A percentile compares a stretch with the other conserved stretches of the same genome.
Evolutionary conservation across 257 asterid species (phyloP).

Genomic region (Jacaranda copaia): DNA sequence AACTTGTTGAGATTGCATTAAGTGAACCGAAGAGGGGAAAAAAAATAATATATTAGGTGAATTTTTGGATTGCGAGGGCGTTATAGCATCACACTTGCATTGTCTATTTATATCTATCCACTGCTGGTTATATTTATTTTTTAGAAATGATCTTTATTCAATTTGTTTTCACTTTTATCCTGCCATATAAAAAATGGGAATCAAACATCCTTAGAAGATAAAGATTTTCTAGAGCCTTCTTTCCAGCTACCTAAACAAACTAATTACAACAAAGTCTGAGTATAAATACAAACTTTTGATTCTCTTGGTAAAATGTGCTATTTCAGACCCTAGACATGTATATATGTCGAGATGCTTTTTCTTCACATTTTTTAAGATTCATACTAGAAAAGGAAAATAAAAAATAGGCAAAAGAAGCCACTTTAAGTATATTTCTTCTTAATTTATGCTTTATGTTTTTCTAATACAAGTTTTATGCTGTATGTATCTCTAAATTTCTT

Average conservation of each 20-base stretch:
- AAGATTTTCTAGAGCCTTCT: slow-evolving; percentile 55
- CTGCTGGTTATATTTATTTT: neutral
- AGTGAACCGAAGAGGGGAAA: slow-evolving; percentile 77
- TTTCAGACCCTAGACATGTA: neutral
- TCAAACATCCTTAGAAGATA: slow-evolving; percentile 68
- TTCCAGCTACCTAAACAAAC: slow-evolving; percentile 63
- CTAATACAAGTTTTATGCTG: neutral
- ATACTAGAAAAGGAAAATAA: neutral
- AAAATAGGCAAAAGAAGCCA: neutral
- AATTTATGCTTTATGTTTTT: neutral
- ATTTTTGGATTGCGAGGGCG: no score
- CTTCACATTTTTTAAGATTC: neutral
- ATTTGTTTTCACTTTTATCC: slow-evolving; percentile 20
- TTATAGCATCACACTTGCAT: neutral
- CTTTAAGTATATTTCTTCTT: neutral
- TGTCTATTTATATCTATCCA: neutral
- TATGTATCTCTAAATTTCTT: neutral
- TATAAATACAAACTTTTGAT: slow-evolving; percentile 37
- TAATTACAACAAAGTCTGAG: slow-evolving; percentile 39
- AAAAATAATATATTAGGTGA: slow-evolving; percentile 9
- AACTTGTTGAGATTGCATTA: slow-evolving; percentile 70
- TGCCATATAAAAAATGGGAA: slow-evolving; percentile 63
- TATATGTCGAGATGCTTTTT: slow-evolving; percentile 15
- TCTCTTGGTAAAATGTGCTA: slow-evolving; percentile 50
- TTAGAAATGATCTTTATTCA: slow-evolving; percentile 11